phyloP scores from a whole-genome alignment of 495 filamentous ascomycete species.

The Pyrenula aspistea region DNA sequence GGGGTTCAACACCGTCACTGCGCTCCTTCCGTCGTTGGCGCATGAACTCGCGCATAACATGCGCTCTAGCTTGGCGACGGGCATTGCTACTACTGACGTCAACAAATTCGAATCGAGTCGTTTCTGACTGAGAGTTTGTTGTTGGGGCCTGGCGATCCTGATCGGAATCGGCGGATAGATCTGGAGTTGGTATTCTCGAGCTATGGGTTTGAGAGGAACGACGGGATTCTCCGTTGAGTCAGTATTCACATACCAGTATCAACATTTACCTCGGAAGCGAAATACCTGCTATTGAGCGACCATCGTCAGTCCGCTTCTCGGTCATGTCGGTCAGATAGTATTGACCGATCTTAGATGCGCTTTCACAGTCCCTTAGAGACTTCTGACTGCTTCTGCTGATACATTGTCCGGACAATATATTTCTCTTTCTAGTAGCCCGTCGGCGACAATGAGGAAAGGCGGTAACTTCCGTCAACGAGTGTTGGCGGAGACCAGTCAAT shows the following conservation, averaged over 20 bases:
- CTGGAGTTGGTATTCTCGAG: neutral
- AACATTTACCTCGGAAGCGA: neutral
- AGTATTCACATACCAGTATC: neutral
- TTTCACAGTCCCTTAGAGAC: neutral
- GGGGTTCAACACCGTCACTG: neutral
- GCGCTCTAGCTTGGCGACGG: conserved; percentile 22
- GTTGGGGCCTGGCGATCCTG: neutral
- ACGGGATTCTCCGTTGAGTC: neutral
- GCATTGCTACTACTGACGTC: neutral
- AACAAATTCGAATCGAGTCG: neutral
- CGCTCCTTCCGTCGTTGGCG: conserved; percentile 23
- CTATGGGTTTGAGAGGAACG: neutral
- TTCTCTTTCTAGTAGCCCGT: neutral
- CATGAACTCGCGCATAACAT: conserved; percentile 36
- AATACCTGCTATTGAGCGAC: neutral
- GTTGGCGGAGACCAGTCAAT: neutral
- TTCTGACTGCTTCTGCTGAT: neutral
- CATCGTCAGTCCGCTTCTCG: neutral
- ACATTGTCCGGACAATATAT: neutral
- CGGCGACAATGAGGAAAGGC: neutral
- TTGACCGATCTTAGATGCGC: neutral
- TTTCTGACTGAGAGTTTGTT: neutral
- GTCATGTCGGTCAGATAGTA: neutral
- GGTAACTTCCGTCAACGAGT: neutral
- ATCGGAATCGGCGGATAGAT: neutral